Evolutionary conservation across 306 rosid species (phyloP), one percentile per base, ranked within the genome.

Genomic region (Vigna hirtella): DNA sequence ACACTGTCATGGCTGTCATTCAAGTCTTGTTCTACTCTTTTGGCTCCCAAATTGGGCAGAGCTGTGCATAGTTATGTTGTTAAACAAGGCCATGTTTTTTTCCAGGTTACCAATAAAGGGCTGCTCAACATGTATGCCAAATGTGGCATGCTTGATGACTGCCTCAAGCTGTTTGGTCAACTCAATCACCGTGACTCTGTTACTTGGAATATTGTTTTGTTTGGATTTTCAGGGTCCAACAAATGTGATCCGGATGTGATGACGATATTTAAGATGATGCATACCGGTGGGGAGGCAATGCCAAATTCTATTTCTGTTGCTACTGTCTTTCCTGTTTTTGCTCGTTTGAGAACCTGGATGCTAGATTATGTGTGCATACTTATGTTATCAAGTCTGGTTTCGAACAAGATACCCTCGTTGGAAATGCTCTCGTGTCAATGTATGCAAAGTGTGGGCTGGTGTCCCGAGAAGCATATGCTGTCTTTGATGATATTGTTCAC

Each of bases 41-140:
- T 81, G 30, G 87, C 90, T 42, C 20, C 72, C 47, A 83, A 82
- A 12, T 83, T 86, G 38, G 98, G 98, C 70, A 89, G 74, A 78
- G 30, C 88, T 53, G 79, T 94, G 70, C 98, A 94, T 70, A 71
- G 95, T 67, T 86, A 68, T 83, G 65, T 77, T 82, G 74, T 88
- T 71, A 94, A 92, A 84, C 88, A 81, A 70, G 98, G 97, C 49
- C 88, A 87, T 82, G 78, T 75, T 56, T 77, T 89, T 69, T 94
- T 93, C 81, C 88, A 80, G 63, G 79, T 82, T 76, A 85, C 86
- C 13, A 87, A 87, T 26, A 94, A 92, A 87, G 95, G 90, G 7
- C 81, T 92, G 79, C 90, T 94, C 76, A 94, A 94, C 86, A 78
- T 92, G 94, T 94, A 90, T 66, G 95, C 97, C 50, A 92, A 92